Evolutionary conservation across 257 asterid species (phyloP).

Genomic region (Misopates orontium): DNA sequence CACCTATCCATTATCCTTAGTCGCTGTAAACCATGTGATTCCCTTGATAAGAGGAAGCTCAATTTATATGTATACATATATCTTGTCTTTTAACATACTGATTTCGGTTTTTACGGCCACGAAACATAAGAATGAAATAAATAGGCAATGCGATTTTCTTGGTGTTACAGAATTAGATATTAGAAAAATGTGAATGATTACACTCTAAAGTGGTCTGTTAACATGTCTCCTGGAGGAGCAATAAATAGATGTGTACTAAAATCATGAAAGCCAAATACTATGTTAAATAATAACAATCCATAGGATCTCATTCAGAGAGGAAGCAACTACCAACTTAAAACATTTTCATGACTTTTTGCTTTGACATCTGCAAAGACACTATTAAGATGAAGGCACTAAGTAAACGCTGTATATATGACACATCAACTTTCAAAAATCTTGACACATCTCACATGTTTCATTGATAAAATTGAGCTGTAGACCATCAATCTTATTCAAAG

Average conservation of each 20-base stretch:
- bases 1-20: background rate
- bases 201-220: background rate
- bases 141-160: background rate
- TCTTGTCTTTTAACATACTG: background rate
- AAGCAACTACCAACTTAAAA: background rate
- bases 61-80: background rate
- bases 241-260: background rate
- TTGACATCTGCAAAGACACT: background rate
- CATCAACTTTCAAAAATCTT: background rate
- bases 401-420: background rate
- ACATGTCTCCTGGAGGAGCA: background rate
- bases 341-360: conserved; percentile 4
- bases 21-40: background rate
- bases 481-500: background rate
- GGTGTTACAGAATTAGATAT: background rate
- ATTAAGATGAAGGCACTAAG: background rate
- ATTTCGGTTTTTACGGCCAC: background rate
- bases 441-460: conserved; percentile 1
- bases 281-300: background rate
- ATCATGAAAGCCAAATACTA: background rate
- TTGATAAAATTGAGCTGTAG: background rate
- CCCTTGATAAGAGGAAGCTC: background rate
- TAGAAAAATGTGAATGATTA: background rate
- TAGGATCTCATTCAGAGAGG: background rate
- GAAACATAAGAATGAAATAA: conserved; percentile 1